phyloP scores from a whole-genome alignment of 83 land plant species.

The Picea mariana region DNA sequence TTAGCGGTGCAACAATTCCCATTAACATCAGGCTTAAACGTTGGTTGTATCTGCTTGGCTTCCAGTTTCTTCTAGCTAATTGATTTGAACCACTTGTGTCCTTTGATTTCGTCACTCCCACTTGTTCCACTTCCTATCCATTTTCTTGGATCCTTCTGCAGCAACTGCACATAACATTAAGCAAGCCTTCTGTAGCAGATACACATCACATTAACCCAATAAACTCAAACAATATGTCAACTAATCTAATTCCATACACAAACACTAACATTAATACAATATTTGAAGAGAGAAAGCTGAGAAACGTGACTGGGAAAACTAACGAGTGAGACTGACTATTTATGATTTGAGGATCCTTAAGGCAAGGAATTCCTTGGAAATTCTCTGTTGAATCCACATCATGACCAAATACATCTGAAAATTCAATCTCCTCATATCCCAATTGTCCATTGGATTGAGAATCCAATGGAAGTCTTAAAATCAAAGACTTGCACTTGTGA shows the following conservation, averaged over 20 bases:
- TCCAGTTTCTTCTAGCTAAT: slow-evolving; percentile 46
- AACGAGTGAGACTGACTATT: slow-evolving; percentile 84
- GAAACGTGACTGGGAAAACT: slow-evolving; percentile 60
- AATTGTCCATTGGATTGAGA: neutral
- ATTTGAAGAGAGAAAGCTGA: neutral
- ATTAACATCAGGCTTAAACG: slow-evolving; percentile 35
- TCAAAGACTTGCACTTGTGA: neutral
- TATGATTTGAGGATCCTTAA: slow-evolving; percentile 55
- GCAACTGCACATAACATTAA: slow-evolving; percentile 24
- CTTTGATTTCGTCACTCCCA: slow-evolving; percentile 41
- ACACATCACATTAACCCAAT: no score
- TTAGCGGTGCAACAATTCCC: slow-evolving; percentile 43
- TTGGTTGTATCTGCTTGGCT: slow-evolving; percentile 31
- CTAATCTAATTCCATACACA: neutral
- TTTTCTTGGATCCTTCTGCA: slow-evolving; percentile 41
- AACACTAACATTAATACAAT: no score
- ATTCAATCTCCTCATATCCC: slow-evolving; percentile 32
- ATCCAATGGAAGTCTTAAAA: neutral
- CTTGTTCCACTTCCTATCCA: neutral
- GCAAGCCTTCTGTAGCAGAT: neutral
- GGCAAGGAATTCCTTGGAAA: neutral
- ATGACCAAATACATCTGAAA: slow-evolving; percentile 40
- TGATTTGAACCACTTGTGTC: slow-evolving; percentile 47
- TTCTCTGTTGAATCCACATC: slow-evolving; percentile 14
- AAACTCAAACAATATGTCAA: neutral